Evolutionary conservation across 2,329 filamentous ascomycete species (phyloP), one percentile per base, ranked within the genome.

Genomic region (Achaetomium macrosporum): DNA sequence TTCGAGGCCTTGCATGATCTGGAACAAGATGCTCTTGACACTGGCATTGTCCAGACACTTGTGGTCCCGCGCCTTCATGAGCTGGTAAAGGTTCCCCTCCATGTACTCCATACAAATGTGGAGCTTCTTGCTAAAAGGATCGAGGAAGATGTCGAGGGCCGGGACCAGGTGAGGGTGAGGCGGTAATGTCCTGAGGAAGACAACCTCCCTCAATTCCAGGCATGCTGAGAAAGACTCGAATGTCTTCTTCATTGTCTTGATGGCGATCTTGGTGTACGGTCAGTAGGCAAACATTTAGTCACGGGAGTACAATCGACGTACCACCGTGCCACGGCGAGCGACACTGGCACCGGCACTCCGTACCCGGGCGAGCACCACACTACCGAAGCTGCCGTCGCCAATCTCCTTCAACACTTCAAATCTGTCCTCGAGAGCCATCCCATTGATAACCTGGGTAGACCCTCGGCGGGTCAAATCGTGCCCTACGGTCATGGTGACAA

Each of bases 231-330:
- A 90, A 1, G 89, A 95, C 63, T 97, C 91, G 64, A 97, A 99
- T 0, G 87, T 91, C 81, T 99, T 99, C 79, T 99, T 99, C 93
- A 99, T 99, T 6, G 93, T 97, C 74, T 99, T 99, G 74, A 99
- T 96, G 41, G 93, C 93, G 64, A 99, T 88, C 93, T 97, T 61
- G 51, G 52, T 48, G 7, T 20, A 30, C 50, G 44, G 52, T 61
- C 42, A 59, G 58, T 45, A 47, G 15, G 54, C 29, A 42, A 40
- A 30, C n/a, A 13, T 19, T 19, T 1, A 45, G 20, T 40, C 59
- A 37, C 9, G 5, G 3, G 20, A 2, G 16, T 25, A 37, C 3
- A 43, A 12, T 25, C n/a, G 33, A 76, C 85, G 78, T 84, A 97
- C 92, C 77, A 97, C 82, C 53, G 91, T 96, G 62, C 92, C 92